phyloP scores from a whole-genome alignment of 306 rosid genomes.

The Mucuna pruriens region DNA sequence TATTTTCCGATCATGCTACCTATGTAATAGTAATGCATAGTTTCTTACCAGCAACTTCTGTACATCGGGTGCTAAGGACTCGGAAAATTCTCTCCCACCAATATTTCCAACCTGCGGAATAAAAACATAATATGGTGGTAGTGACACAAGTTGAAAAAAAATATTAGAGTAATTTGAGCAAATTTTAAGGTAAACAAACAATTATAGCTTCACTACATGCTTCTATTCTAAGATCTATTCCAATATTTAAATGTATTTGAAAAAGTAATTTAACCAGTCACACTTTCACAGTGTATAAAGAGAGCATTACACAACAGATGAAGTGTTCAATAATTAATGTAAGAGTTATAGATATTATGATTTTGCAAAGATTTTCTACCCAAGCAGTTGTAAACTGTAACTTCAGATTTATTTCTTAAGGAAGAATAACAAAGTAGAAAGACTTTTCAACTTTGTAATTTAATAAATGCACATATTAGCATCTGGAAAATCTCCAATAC shows the following conservation, averaged over 20 bases:
- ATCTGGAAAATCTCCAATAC: conserved; percentile 2
- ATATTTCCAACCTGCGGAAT: conserved; percentile 77
- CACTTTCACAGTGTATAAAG: background rate
- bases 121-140: conserved; percentile 3
- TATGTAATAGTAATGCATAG: background rate
- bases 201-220: background rate
- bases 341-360: background rate
- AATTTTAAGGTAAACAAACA: background rate
- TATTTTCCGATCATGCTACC: conserved; percentile 8
- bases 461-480: background rate
- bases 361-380: background rate
- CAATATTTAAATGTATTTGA: background rate
- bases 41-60: conserved; percentile 79
- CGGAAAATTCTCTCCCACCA: conserved; percentile 85
- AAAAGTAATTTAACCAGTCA: background rate
- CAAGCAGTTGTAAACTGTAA: conserved; percentile 1
- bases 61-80: conserved; percentile 85
- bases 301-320: background rate
- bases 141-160: background rate
- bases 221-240: background rate
- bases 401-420: background rate
- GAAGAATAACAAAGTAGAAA: background rate
- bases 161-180: background rate
- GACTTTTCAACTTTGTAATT: background rate
- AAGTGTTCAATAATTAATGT: background rate